Percentiles rank a stretch among this genome's conserved stretches.
Conservation (phyloP, 2,329 filamentous ascomycete genomes). For the Allantophomopsis cytisporea region DNA sequence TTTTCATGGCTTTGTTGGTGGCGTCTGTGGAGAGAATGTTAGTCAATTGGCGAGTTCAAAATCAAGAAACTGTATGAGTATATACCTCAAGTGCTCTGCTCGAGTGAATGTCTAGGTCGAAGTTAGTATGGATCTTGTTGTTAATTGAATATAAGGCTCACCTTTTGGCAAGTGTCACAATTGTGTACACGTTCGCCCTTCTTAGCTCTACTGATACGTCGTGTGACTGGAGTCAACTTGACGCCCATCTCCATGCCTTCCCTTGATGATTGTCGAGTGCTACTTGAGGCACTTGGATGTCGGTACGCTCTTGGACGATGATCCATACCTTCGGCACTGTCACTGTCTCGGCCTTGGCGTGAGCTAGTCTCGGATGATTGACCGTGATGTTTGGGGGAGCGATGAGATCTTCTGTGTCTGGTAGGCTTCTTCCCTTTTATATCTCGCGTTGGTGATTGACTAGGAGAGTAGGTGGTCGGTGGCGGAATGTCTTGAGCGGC, state of each 20-base stretch:
- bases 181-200: constrained; percentile 20
- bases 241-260: constrained; percentile 13
- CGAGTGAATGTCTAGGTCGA: constrained; percentile 40
- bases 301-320: constrained; percentile 2
- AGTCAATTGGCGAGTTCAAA: not conserved
- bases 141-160: constrained; percentile 1
- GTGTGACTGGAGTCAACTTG: constrained; percentile 20
- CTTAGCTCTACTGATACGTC: constrained; percentile 19
- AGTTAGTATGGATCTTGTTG: not conserved
- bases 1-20: constrained; percentile 46
- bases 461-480: constrained; percentile 7
- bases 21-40: constrained; percentile 25
- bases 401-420: not conserved
- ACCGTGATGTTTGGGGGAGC: not conserved
- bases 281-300: constrained; percentile 8
- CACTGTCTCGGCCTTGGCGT: not conserved
- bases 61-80: not conserved
- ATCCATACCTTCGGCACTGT: not conserved
- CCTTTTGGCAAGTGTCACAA: constrained; percentile 17
- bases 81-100: constrained; percentile 46
- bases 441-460: not conserved
- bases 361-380: not conserved
- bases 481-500: constrained; percentile 7
- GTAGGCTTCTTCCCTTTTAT: not conserved
- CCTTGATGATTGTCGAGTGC: not conserved